Base-by-base conservation (phyloP, 176 grass and related monocot genomes). In the Musa schizocarpa region DNA sequence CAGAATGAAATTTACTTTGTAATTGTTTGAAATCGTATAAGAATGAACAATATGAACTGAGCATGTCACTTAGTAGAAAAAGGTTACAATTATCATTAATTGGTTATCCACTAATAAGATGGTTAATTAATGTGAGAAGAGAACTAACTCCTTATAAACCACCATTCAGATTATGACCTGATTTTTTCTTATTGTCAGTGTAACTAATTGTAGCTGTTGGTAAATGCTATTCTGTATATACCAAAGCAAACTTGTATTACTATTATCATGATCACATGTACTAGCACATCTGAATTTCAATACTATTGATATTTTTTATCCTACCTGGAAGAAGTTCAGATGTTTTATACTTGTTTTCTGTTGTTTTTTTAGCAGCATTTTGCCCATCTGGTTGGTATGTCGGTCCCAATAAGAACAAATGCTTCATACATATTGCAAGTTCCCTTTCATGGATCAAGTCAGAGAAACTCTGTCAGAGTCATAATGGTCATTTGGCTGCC, bases 361-460 rank as follows among this genome's bases (percentile, higher is more conserved):
- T 57, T 74, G 1, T 74, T 74, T 6, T 79, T 83, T 54, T 52
- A 81, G 71, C 83, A 97, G 93, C 67, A 27, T 80, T 63, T 69
- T 97, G 90, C 75, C 83, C 87, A 58, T 55, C 74, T 50, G 86
- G 83, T 74, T 97, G 90, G 90, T 80, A 84, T 81, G 34, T 25
- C 78, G 66, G 55, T 71, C 87, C 88, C 81, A 75, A 22, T 56
- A 83, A 74, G 27, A 73, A 75, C 13, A 93, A 86, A 78, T 97
- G 93, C 73, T 93, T 88, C 88, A 80, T 62, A 68, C 84, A 88
- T 71, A 67, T 90, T 52, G 34, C 79, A 52, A 80, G 12, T 17
- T 78, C 89, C 34, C 83, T 86, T 77, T 79, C 88, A 34, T 97
- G 93, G 93, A 85, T 87, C 20, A 76, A 83, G 67, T 86, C 90